These are phyloP conservation scores for Planoprotostelium fungivorum DNA, from an alignment of 78 protist genomes.

Conservation along the genomic window DNA sequence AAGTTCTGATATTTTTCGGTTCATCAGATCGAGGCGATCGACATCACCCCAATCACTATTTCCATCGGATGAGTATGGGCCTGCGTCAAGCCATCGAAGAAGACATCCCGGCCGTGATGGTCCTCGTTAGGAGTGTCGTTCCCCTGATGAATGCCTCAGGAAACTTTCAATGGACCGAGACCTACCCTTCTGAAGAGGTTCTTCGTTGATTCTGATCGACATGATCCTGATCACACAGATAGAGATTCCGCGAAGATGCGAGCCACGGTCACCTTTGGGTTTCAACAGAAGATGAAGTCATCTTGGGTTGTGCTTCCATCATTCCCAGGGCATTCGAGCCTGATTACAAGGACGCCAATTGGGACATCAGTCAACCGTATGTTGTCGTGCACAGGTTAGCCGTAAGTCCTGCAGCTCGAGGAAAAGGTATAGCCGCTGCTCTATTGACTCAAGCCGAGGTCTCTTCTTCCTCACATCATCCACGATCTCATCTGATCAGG, in stretches of 20 bases:
- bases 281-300: not conserved
- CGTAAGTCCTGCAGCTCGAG: not conserved
- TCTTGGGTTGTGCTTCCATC: not conserved
- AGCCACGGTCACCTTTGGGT: not conserved
- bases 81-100: not conserved
- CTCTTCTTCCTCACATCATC: not conserved
- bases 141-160: not conserved
- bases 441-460: not conserved
- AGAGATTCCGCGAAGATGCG: not conserved
- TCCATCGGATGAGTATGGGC: not conserved
- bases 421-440: not conserved
- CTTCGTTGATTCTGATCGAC: not conserved
- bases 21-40: no score
- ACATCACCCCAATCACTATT: no score
- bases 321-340: not conserved
- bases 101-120: not conserved
- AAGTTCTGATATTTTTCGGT: no score
- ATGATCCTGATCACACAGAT: no score
- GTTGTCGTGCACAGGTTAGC: not conserved
- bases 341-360: not conserved
- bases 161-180: not conserved
- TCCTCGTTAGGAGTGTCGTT: not conserved
- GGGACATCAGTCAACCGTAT: not conserved
- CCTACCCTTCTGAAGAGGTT: not conserved
- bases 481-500: not conserved